phyloP scores from a whole-genome alignment of 192 early-diverging fungal genomes.

The Coemansia sp. region DNA sequence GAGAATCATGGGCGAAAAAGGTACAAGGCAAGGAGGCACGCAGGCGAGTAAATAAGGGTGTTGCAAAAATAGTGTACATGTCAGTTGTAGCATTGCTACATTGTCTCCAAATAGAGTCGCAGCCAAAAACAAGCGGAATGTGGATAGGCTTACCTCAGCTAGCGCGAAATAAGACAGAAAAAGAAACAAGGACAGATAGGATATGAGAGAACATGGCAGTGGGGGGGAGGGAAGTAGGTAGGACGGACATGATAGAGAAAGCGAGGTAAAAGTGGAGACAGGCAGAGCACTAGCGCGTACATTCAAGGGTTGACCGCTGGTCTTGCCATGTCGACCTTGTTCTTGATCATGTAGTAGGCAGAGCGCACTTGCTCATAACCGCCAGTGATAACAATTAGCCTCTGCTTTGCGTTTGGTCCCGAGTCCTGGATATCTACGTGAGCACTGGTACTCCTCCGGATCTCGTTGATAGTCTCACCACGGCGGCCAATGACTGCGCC shows the following conservation, averaged over 20 bases:
- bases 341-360: constrained; percentile 51
- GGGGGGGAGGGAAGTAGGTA: neutral
- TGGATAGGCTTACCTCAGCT: constrained; percentile 1
- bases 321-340: constrained; percentile 39
- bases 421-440: constrained; percentile 55
- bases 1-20: constrained; percentile 3
- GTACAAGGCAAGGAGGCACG: neutral
- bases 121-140: neutral
- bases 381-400: constrained; percentile 50
- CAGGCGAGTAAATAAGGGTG: neutral
- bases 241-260: neutral
- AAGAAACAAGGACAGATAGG: neutral
- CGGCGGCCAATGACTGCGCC: constrained; percentile 55
- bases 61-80: neutral
- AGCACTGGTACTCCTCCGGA: constrained; percentile 41
- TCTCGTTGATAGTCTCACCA: constrained; percentile 54
- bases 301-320: constrained; percentile 20
- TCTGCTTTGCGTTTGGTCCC: constrained; percentile 41
- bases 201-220: neutral
- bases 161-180: neutral
- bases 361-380: constrained; percentile 52
- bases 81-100: neutral
- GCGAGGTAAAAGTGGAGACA: neutral
- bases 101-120: neutral
- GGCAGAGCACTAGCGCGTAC: neutral